Conservation (phyloP, 2,329 filamentous ascomycete genomes). For the Tolypocladium pustulatum region DNA sequence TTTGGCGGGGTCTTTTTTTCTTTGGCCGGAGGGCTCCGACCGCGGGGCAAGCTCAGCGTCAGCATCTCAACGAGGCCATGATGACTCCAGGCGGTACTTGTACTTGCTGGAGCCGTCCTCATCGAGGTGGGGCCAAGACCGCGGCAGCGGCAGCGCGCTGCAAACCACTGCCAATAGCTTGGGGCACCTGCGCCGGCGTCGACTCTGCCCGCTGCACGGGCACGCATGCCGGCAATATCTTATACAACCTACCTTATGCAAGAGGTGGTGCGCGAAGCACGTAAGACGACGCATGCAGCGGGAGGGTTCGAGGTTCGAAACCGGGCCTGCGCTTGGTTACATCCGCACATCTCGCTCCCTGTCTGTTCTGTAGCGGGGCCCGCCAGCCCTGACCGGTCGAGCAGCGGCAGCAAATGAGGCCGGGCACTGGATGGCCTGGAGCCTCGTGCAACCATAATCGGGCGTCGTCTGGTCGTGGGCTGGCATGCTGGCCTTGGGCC, state of each 20-base stretch:
- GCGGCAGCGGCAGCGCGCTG: neutral
- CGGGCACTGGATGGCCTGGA: neutral
- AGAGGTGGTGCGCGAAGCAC: neutral
- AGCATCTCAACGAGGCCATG: too few relatives aligned
- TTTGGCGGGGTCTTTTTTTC: constrained; percentile 12
- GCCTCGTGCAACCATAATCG: neutral
- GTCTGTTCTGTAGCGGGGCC: neutral
- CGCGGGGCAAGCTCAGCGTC: constrained; percentile 1
- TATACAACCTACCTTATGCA: too few relatives aligned
- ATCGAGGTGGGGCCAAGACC: neutral
- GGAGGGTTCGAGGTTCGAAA: neutral
- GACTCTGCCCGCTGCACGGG: neutral
- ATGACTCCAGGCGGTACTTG: neutral
- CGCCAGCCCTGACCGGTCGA: neutral
- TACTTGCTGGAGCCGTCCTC: neutral
- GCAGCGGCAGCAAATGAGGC: neutral
- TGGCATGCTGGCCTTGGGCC: neutral
- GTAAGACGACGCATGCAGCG: neutral
- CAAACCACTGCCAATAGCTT: neutral
- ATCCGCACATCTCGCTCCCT: neutral
- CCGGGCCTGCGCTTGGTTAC: neutral
- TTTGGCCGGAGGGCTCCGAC: neutral
- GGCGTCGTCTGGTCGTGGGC: neutral
- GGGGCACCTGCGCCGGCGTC: neutral
- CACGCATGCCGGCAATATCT: neutral